Conservation (phyloP, 1,284 basidiomycete species). For the Termitomyces sp. region DNA sequence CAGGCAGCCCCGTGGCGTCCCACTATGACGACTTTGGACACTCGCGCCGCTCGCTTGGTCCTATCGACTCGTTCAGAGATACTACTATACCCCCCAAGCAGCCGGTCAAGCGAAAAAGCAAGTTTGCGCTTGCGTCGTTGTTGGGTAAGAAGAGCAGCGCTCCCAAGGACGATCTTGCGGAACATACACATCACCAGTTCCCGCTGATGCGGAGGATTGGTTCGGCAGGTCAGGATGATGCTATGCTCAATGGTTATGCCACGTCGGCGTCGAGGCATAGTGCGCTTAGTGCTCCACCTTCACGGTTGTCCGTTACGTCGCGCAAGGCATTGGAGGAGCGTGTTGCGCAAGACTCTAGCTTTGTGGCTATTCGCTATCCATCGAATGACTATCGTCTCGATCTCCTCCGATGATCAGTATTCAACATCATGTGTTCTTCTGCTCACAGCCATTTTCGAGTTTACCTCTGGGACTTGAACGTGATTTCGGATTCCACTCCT, state of each 20-base stretch:
- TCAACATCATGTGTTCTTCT: conserved; percentile 2
- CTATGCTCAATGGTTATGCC: conserved; percentile 35
- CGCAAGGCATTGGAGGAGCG: conserved; percentile 68
- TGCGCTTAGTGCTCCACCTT: conserved; percentile 29
- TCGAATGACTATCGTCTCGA: conserved; percentile 63
- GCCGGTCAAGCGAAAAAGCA: conserved; percentile 61
- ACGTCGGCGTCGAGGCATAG: conserved; percentile 43
- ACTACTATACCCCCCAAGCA: conserved; percentile 28
- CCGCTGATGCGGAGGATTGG: conserved; percentile 39
- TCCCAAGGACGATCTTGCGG: conserved; percentile 35
- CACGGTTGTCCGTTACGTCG: conserved; percentile 56
- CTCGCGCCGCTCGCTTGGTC: conserved; percentile 55
- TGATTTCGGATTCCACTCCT: conserved; percentile 9
- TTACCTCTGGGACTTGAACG: background rate
- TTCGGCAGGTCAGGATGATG: conserved; percentile 45
- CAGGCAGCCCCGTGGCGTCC: conserved; percentile 27
- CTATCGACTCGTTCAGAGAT: conserved; percentile 45
- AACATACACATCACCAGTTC: conserved; percentile 34
- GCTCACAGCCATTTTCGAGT: background rate
- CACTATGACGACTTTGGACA: conserved; percentile 63
- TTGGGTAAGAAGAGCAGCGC: conserved; percentile 56
- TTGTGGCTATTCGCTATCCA: conserved; percentile 80
- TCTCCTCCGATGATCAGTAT: conserved; percentile 48
- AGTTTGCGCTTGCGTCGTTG: conserved; percentile 59
- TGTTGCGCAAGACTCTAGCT: conserved; percentile 75